Base-by-base conservation (phyloP, 768 basidiomycete genomes). In the Suillus plorans region DNA sequence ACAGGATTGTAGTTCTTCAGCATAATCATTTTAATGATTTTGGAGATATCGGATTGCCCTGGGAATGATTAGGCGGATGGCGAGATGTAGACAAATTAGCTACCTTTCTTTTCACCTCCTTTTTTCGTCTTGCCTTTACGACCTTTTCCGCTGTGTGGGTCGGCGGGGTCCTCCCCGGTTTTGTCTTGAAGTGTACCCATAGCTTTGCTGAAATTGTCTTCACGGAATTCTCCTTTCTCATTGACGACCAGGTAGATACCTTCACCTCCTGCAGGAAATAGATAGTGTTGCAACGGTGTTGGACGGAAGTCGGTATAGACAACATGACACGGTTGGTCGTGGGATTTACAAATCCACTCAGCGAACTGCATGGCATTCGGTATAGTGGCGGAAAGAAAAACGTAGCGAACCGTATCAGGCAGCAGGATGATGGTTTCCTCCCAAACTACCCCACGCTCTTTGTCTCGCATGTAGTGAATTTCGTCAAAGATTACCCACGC, bases 401-500 rank as follows among this genome's bases (percentile, higher is more conserved):
- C 97, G 75, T 97, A 97, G 78, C 92, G 95, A 67, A 99, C 97
- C 16, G 88, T 90, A 76, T 97, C 94, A 10, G 97, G 97, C 13
- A 99, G 87, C 2, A 99, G 87, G 70, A 99, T 99, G 73, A 99
- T 97, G 1, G 95, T 96, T 76, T 97, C 96, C 78, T 99, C 97
- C 97, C 97, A 99, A 34, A 99, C 97, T 22, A 99, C 97, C 69
- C 97, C 97, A 69, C 97, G 92, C 75, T 99, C 97, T 72, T 95
- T 95, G 81, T 99, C 97, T 66, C 97, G 90, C 97, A 99, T 99
- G 79, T 99, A 99, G 74, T 99, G 97, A 66, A 99, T 97, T 79
- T 99, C 97, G 74, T 99, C 97, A 76, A 99, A 99, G 68, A 99
- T 88, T 63, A 99, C 97, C 97, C 97, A 99, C 1, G 96, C 95